phyloP scores from a whole-genome alignment of 192 early-diverging fungal species.

The Linnemannia hyalina region DNA sequence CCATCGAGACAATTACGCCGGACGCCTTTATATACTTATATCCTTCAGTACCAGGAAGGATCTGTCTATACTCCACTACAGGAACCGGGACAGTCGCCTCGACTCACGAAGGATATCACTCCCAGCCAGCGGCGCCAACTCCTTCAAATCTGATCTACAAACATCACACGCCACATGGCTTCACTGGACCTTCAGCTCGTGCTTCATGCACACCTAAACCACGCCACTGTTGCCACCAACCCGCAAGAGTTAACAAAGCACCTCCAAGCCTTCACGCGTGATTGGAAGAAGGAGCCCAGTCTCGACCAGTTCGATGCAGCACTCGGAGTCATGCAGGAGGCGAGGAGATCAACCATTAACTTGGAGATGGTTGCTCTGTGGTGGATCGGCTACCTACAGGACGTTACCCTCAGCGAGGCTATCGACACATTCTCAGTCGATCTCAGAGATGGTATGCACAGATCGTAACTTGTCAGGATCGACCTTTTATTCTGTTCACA shows the following conservation, averaged over 20 bases:
- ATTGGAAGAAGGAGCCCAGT: conserved; percentile 45
- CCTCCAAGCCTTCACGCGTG: conserved; percentile 40
- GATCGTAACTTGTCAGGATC: not conserved
- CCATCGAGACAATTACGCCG: not conserved
- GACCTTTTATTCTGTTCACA: not conserved
- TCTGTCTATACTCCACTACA: not conserved
- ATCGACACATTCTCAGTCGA: conserved; percentile 27
- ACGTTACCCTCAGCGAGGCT: conserved; percentile 6
- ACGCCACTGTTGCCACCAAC: conserved; percentile 24
- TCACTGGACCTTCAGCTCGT: conserved; percentile 37
- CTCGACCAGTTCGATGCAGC: conserved; percentile 40
- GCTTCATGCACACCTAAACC: conserved; percentile 43
- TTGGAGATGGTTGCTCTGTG: conserved; percentile 27
- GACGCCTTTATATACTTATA: not conserved
- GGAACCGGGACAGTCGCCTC: not conserved
- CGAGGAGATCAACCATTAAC: not conserved
- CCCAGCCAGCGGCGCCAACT: not conserved
- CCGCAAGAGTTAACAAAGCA: conserved; percentile 25
- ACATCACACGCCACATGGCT: conserved; percentile 2
- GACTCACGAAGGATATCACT: not conserved
- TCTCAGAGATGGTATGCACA: conserved; percentile 28
- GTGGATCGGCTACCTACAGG: conserved; percentile 45
- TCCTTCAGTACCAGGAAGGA: not conserved
- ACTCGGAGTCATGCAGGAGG: conserved; percentile 21
- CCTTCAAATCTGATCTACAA: not conserved